Base-by-base conservation (phyloP, 2,329 filamentous ascomycete genomes). In the Beauveria scarabaeidicola region DNA sequence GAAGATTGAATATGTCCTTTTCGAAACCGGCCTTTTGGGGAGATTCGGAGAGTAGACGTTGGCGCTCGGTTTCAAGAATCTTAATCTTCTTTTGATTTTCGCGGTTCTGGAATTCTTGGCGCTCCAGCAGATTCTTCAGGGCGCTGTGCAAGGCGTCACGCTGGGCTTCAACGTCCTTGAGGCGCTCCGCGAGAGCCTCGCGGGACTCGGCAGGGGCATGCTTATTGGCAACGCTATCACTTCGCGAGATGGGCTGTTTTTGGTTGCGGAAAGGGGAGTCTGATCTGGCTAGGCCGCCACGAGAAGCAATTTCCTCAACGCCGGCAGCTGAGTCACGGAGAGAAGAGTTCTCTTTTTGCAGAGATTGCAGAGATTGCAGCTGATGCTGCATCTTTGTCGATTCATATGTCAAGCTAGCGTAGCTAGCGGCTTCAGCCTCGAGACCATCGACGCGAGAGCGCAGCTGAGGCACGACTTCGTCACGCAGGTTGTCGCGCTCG, bases 101-200 rank as follows among this genome's bases (percentile, higher is more conserved):
- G 48, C 86, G 86, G 65, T 88, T 89, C 72, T 97, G 90, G 69
- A 88, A 82, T 64, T 93, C 88, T 65, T 97, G 91, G 56, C 94
- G 86, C 63, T 92, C 86, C 13, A 97, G 83, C 17, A 99, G 80
- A 62, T 85, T 90, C 75, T 89, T 92, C 57, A 99, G 78, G 7
- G 94, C 91, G 62, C 83, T 85, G 75, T 97, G 94, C 7, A 99
- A 79, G 1, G 93, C 92, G 72, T 99, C 93, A 51, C 94, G 85
- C 75, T 99, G 94, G 47, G 90, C 86, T 73, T 97, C 93, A 11
- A 97, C 87, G 64, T 97, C 93, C 73, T 96, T 96, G 19, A 96
- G 80, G 32, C 89, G 83, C 65, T 96, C 91, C 1, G 86, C 84
- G 17, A 92, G 74, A 11, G 83, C 81, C 58, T 93, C 89, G 58